These are phyloP conservation scores for Linum lewisii DNA, from an alignment of 345 rosid species.

Conservation along the genomic window DNA sequence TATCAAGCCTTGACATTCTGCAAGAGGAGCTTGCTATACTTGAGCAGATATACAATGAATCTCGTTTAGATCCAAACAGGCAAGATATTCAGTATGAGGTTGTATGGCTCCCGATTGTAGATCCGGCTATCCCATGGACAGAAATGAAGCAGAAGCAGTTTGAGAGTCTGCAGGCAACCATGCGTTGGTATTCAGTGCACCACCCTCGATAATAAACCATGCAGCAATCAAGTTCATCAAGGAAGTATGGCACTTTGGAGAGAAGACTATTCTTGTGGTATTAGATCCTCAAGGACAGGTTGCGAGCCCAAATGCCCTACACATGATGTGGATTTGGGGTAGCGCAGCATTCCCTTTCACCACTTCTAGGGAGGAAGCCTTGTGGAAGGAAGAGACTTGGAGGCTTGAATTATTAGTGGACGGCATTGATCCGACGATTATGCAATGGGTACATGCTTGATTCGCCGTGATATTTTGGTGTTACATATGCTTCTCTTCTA, in stretches of 20 bases:
- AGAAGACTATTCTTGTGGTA: slow-evolving; percentile 1
- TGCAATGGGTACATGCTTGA: neutral
- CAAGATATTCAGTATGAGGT: neutral
- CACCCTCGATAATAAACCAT: slow-evolving; percentile 1
- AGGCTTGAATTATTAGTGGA: neutral
- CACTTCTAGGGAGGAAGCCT: neutral
- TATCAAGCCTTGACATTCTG: slow-evolving; percentile 2
- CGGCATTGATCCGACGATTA: neutral
- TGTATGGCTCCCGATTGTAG: slow-evolving; percentile 2
- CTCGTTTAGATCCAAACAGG: neutral
- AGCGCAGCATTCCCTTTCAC: slow-evolving; percentile 2
- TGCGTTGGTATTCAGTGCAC: slow-evolving; percentile 5
- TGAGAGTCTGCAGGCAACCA: neutral
- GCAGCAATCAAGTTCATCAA: slow-evolving; percentile 1
- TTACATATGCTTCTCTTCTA: too few species aligned
- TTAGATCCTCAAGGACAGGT: neutral
- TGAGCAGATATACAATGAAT: slow-evolving; percentile 3
- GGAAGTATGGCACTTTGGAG: neutral
- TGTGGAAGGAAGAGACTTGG: neutral
- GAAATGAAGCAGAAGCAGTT: neutral
- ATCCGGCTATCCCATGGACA: slow-evolving; percentile 2
- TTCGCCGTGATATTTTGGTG: neutral
- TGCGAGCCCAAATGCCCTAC: neutral
- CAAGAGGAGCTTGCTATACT: slow-evolving; percentile 1
- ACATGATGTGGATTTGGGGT: slow-evolving; percentile 3